Conservation (phyloP, 306 rosid genomes). For the Neltuma alba region DNA sequence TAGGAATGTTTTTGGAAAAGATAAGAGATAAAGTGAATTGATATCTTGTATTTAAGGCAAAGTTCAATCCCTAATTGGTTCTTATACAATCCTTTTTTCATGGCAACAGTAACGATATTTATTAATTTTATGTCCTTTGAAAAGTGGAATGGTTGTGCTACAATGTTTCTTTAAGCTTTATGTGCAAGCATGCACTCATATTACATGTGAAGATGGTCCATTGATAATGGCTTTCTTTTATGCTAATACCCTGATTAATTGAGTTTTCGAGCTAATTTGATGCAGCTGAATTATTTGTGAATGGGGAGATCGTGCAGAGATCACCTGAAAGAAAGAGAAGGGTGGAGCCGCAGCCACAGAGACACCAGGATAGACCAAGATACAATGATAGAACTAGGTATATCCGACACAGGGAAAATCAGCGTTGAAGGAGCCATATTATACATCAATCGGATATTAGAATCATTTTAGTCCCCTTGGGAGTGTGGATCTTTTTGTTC, state of each 20-base stretch:
- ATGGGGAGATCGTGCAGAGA: constrained; percentile 95
- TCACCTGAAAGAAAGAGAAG: constrained; percentile 83
- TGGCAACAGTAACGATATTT: neutral
- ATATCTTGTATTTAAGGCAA: too few relatives aligned
- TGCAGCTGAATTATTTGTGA: constrained; percentile 91
- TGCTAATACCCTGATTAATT: neutral
- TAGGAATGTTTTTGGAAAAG: too few relatives aligned
- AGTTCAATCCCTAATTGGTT: too few relatives aligned
- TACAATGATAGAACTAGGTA: constrained; percentile 91
- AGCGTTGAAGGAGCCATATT: constrained; percentile 42
- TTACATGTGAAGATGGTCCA: neutral
- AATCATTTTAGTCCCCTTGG: neutral
- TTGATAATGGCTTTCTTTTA: neutral
- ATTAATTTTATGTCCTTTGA: neutral
- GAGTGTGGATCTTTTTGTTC: neutral
- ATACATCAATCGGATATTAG: neutral
- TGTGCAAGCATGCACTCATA: neutral
- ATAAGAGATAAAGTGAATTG: too few relatives aligned
- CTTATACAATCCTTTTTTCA: neutral
- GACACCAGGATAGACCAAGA: constrained; percentile 85
- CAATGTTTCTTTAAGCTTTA: neutral
- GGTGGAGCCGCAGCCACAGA: neutral
- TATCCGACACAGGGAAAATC: constrained; percentile 75
- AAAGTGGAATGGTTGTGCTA: neutral
- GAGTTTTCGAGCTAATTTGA: constrained; percentile 6